Evolutionary conservation across 2,329 filamentous ascomycete species (phyloP), one percentile per base, ranked within the genome.

Genomic region (Trichoderma arundinaceum): DNA sequence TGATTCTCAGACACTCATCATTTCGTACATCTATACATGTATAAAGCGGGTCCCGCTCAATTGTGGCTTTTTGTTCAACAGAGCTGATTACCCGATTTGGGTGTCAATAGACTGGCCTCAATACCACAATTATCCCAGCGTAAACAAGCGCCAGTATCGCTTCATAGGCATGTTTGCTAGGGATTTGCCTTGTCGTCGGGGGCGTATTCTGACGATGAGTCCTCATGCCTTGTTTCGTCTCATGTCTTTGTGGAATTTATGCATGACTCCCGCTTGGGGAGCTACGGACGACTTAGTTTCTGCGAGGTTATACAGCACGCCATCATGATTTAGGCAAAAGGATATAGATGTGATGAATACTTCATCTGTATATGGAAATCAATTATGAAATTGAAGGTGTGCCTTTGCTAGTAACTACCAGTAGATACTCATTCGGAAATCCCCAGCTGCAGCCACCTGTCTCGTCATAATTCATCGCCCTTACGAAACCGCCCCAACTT

Each of bases 21-120:
- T 52, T 52, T 52, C 13, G n/a, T n/a, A n/a, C 22, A 12, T 51
- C 7, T 15, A 5, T 22, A 19, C 5, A 28, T 2, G 22, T 28
- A 28, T 4, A 4, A 3, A 28, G 22, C 22, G 22, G 22, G 22
- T 28, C 17, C n/a, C 39, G 7, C 2, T 22, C 35, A 19, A 35
- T 57, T 43, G 49, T 54, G 22, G 61, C 17, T n/a, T 35, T 33
- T 43, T 38, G n/a, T 58, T 32, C 41, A 48, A 35, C 32, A 4
- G 10, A 39, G 51, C n/a, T 9, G 44, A 52, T 67, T 67, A 35
- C 65, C 61, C 61, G 60, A 64, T 67, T 62, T 28, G 51, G 64
- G 51, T 62, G 64, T 67, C 58, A 58, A 66, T 49, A 67, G 57
- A 54, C 56, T 41, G 58, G 53, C n/a, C 43, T 64, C 62, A 71